These are phyloP conservation scores for Pseudotulostoma volvatum DNA, from an alignment of 495 filamentous ascomycete species.

Conservation along the genomic window DNA sequence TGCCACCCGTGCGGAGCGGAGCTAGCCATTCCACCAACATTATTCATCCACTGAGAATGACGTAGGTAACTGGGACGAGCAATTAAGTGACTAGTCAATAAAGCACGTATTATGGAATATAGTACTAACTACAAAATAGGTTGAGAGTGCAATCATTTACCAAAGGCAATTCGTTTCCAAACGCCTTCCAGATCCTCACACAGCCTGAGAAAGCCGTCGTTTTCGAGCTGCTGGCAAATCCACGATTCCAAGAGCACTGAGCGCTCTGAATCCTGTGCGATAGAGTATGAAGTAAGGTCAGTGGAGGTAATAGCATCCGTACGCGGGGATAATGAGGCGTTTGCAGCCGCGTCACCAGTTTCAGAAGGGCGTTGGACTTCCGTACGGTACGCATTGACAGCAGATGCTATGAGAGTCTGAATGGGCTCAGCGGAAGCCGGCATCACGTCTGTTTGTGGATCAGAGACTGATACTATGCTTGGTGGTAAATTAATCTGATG, in stretches of 20 bases:
- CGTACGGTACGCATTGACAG: too few relatives aligned
- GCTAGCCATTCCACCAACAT: too few relatives aligned
- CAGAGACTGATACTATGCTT: constrained; percentile 3
- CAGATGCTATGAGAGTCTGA: too few relatives aligned
- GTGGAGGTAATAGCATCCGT: constrained; percentile 5
- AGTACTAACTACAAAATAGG: too few relatives aligned
- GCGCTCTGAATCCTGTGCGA: constrained; percentile 20
- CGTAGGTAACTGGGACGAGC: too few relatives aligned
- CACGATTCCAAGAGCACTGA: constrained; percentile 22
- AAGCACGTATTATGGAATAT: too few relatives aligned
- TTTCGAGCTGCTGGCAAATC: constrained; percentile 28
- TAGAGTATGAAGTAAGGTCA: constrained; percentile 20
- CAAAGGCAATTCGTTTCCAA: constrained; percentile 29
- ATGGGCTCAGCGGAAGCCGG: background rate
- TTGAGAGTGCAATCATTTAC: constrained; percentile 11
- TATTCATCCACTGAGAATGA: too few relatives aligned
- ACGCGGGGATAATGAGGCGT: constrained; percentile 4
- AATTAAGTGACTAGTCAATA: too few relatives aligned
- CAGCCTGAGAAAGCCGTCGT: constrained; percentile 28
- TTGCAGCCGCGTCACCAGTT: constrained; percentile 7
- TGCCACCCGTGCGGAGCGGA: too few relatives aligned
- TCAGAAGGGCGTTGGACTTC: too few relatives aligned
- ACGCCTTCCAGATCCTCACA: constrained; percentile 28
- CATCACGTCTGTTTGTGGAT: background rate
- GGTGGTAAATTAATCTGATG: too few relatives aligned